Evolutionary conservation across 2,329 filamentous ascomycete genomes (phyloP).

Genomic region (Hypoxylon sp.): DNA sequence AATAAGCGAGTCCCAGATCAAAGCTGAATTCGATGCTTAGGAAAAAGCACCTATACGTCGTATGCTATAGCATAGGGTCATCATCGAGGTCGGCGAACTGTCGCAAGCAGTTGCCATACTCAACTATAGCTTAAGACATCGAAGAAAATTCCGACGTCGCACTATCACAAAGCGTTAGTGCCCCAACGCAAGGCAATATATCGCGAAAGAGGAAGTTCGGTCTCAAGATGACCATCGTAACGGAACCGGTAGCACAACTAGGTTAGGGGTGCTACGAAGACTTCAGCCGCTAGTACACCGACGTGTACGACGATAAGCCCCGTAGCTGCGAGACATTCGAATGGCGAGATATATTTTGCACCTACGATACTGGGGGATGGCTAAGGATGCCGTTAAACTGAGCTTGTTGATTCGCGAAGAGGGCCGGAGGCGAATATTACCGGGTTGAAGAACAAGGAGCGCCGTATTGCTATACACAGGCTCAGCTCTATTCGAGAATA

Average conservation of each 20-base stretch:
- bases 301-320: constrained; percentile 6
- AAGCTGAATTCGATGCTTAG: background rate
- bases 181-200: background rate
- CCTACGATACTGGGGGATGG: background rate
- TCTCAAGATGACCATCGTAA: constrained; percentile 4
- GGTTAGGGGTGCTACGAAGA: background rate
- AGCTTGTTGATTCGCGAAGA: background rate
- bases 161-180: background rate
- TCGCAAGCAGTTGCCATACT: background rate
- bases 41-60: background rate
- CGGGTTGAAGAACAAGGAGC: background rate
- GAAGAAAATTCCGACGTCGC: constrained; percentile 1
- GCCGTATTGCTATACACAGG: background rate
- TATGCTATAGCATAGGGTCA: background rate
- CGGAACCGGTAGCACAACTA: constrained; percentile 1
- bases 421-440: background rate
- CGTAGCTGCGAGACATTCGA: background rate
- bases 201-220: background rate
- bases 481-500: background rate
- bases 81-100: background rate
- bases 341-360: background rate
- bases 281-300: background rate
- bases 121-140: constrained; percentile 6
- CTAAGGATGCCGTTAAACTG: background rate
- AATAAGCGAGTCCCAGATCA: background rate